Conservation (phyloP, 495 filamentous ascomycete genomes). For the Xylaria acuta region DNA sequence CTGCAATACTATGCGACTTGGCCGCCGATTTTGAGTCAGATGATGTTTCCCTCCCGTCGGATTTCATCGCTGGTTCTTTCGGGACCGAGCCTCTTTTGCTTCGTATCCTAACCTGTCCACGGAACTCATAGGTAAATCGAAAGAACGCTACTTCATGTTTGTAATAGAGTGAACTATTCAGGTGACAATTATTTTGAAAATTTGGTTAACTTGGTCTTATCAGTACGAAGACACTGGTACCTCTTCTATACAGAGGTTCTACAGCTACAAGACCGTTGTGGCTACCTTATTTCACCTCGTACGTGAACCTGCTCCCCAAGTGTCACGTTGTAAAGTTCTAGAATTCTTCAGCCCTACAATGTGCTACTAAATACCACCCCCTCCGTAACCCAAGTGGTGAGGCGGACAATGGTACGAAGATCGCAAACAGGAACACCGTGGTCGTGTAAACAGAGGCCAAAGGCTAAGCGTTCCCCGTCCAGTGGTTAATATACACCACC, state of each 20-base stretch:
- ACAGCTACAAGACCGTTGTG: neutral
- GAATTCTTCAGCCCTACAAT: constrained; percentile 16
- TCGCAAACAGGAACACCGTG: neutral
- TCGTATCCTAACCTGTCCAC: neutral
- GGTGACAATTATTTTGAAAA: neutral
- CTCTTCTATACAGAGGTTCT: neutral
- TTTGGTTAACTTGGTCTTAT: neutral
- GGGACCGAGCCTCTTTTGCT: neutral
- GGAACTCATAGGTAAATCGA: neutral
- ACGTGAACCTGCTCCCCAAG: neutral
- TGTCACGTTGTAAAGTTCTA: neutral
- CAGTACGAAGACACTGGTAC: neutral
- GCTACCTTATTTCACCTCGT: neutral
- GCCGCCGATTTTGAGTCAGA: too few relatives aligned
- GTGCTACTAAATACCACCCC: neutral
- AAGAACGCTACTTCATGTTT: neutral
- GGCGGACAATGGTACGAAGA: neutral
- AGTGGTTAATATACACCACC: neutral
- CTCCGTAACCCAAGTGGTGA: neutral
- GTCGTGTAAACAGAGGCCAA: neutral
- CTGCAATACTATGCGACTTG: too few relatives aligned
- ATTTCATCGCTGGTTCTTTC: neutral
- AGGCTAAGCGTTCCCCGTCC: neutral
- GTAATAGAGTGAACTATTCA: neutral
- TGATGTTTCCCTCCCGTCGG: too few relatives aligned